Percentiles rank a stretch among this genome's conserved stretches.
phyloP scores from a whole-genome alignment of 495 filamentous ascomycete species.

The Aspergillus conjunctus region DNA sequence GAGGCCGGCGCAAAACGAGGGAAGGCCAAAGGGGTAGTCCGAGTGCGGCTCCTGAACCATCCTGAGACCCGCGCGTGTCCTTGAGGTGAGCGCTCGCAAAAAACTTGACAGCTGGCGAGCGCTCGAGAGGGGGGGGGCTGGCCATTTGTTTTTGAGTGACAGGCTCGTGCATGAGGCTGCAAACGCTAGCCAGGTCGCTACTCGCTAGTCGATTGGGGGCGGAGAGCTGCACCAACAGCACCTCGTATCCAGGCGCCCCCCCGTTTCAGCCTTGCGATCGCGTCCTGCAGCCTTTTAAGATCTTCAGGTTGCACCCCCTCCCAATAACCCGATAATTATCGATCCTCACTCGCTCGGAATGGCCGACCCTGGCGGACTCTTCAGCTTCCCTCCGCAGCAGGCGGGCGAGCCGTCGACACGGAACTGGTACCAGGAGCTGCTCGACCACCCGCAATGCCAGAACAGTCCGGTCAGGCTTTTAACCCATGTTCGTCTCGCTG shows the following conservation, averaged over 20 bases:
- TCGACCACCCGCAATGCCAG: slow-evolving; percentile 12
- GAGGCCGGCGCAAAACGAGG: slow-evolving; percentile 12
- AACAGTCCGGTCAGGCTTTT: slow-evolving; percentile 5
- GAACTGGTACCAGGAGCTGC: slow-evolving; percentile 16
- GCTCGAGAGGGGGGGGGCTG: background rate
- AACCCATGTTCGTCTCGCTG: background rate
- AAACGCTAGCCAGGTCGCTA: too few relatives aligned
- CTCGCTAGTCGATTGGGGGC: slow-evolving; percentile 1
- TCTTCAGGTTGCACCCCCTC: background rate
- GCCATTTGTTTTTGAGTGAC: slow-evolving; percentile 1
- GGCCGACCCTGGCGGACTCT: slow-evolving; percentile 1
- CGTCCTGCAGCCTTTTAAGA: background rate
- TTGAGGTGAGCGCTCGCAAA: background rate
- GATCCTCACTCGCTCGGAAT: background rate
- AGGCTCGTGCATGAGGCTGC: background rate
- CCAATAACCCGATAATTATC: background rate
- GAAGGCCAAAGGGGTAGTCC: slow-evolving; percentile 11
- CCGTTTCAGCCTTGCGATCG: slow-evolving; percentile 6
- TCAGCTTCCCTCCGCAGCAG: slow-evolving; percentile 13
- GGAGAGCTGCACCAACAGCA: background rate
- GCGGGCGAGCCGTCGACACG: slow-evolving; percentile 11
- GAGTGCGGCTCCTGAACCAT: slow-evolving; percentile 4
- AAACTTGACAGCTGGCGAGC: background rate
- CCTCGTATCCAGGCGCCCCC: background rate
- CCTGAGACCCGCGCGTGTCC: background rate